phyloP scores from a whole-genome alignment of 179 eudicot genomes.

The Nepenthes alata region DNA sequence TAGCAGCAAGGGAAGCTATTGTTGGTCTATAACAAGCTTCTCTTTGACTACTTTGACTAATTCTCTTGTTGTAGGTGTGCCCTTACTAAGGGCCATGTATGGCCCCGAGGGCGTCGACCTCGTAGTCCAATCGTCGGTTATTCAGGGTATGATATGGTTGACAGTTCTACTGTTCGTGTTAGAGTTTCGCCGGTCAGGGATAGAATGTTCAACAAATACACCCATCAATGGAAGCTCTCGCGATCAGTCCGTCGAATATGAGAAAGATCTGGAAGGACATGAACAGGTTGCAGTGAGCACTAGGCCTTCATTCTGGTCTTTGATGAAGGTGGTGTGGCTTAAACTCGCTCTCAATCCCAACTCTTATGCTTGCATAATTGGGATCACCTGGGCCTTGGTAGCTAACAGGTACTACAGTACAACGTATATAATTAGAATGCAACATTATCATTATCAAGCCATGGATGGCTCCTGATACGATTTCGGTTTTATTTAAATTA shows the following conservation, averaged over 20 bases:
- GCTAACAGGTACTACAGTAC: slow-evolving; percentile 42
- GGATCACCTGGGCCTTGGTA: slow-evolving; percentile 61
- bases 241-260: slow-evolving; percentile 3
- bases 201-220: slow-evolving; percentile 8
- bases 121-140: slow-evolving; percentile 50
- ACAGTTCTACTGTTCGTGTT: slow-evolving; percentile 37
- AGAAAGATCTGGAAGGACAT: slow-evolving; percentile 23
- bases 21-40: slow-evolving; percentile 61
- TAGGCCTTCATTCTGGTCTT: slow-evolving; percentile 30
- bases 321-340: slow-evolving; percentile 45
- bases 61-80: slow-evolving; percentile 58
- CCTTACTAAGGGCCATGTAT: slow-evolving; percentile 55
- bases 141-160: slow-evolving; percentile 55
- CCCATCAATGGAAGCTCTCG: slow-evolving; percentile 1
- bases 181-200: slow-evolving; percentile 34
- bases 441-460: background rate
- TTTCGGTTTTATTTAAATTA: background rate
- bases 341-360: slow-evolving; percentile 72
- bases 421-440: background rate
- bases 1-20: slow-evolving; percentile 44
- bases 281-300: background rate
- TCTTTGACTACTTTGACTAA: slow-evolving; percentile 45
- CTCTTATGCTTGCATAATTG: slow-evolving; percentile 63
- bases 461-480: background rate
- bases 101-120: slow-evolving; percentile 36